Evolutionary conservation across 2,329 filamentous ascomycete genomes (phyloP), one percentile per base, ranked within the genome.

Genomic region (Cladophialophora bantiana): DNA sequence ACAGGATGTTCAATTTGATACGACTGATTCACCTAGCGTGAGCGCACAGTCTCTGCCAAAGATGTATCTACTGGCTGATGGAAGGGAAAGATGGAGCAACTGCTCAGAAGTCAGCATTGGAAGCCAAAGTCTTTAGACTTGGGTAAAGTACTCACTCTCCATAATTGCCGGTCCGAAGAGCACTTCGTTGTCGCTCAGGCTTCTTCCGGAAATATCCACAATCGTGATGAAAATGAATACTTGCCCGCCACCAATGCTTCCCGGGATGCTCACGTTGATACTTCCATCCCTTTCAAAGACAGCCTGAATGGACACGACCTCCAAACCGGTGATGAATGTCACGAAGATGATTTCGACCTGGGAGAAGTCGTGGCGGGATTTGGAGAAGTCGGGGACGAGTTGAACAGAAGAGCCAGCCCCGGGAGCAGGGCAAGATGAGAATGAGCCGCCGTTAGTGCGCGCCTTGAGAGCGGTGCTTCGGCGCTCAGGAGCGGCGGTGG

Each of bases 161-260:
- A 73, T 40, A 50, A 74, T 69, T 15, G 70, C 68, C 18, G 73
- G 73, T 4, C 73, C 73, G 38, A 72, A 71, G 34, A 73, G 45
- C 36, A 72, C 62, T 57, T 70, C 68, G 6, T 34, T 35, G 34
- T 67, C 72, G 18, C 48, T 66, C 38, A 74, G 57, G 54, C 45
- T 60, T 18, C 63, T n/a, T 38, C 70, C 68, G 26, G 59, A 34
- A 50, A 72, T 60, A 45, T 72, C 70, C 31, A 68, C 34, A 54
- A 64, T 65, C 12, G 71, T 73, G 52, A 74, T 64, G 59, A 74
- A 66, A 32, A 71, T 66, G 40, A 71, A 74, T 4, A 64, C 64
- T 45, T 74, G 73, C 1, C 73, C 73, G 10, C 59, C 38, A 40
- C 68, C 60, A 18, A 61, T 54, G 12, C 64, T 66, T 9, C 34